Evolutionary conservation across 495 filamentous ascomycete genomes (phyloP), one percentile per base, ranked within the genome.

Genomic region (Terfezia boudieri): DNA sequence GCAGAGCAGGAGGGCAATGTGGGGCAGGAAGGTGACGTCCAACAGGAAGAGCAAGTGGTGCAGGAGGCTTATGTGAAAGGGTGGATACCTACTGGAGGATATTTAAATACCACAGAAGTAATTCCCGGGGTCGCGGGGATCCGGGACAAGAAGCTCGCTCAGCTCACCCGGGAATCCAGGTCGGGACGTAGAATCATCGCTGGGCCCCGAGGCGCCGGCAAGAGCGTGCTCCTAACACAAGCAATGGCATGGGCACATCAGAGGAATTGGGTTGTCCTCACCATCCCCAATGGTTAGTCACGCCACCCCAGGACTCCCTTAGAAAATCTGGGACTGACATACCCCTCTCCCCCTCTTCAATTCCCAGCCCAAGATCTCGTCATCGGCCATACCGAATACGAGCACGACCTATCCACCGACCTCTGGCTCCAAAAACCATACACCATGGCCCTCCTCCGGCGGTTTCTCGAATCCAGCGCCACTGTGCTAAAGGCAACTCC

Each of bases 231-330:
- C 64, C 64, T 94, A 55, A 71, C 94, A 26, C 90, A 98, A 70
- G 84, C 79, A 32, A 79, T 87, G 74, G 71, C 83, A 9, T 81
- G 86, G 71, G 90, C 79, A 1, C 80, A 87, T 59, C 62, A 86
- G 59, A 86, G 83, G 65, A 74, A 81, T 16, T 94, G 86, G 86
- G 73, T 93, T 36, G 89, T 96, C 10, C 72, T 98, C 53, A 80
- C 83, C 58, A 74, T 95, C 52, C 88, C 90, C n/a, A 87, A 98
- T 65, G 83, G 89, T 92, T 72, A 60, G 69, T 58, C 48, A 36
- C 52, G 11, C 35, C 53, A 26, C 35, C 38, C 37, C 8, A 14
- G 22, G 16, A 9, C 23, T 51, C 17, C 17, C 4, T 4, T 14
- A 10, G 9, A 26, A 32, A 17, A 52, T 14, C 57, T 50, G 17